phyloP scores from a whole-genome alignment of 1,284 basidiomycete species.

The Cryptococcus sp. region DNA sequence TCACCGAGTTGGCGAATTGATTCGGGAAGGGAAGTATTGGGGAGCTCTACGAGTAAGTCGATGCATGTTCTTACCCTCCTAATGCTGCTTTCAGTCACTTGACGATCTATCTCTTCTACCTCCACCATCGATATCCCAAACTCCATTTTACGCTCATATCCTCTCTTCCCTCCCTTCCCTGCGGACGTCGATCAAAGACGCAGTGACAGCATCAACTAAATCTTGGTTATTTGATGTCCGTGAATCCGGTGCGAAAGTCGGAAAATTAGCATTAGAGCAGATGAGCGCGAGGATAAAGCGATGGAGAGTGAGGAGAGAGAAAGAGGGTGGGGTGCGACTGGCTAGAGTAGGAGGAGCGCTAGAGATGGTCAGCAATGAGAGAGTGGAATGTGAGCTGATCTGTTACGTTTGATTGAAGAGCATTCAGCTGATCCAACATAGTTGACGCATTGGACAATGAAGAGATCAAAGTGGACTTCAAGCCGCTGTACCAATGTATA shows the following conservation, averaged over 20 bases:
- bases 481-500: slow-evolving; percentile 92
- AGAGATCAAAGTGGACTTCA: slow-evolving; percentile 82
- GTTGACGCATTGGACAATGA: slow-evolving; percentile 91
- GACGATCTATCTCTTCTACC: slow-evolving; percentile 92
- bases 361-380: slow-evolving; percentile 88
- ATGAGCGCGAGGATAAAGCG: slow-evolving; percentile 80
- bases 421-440: slow-evolving; percentile 37
- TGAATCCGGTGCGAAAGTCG: slow-evolving; percentile 81
- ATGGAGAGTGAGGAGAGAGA: slow-evolving; percentile 76
- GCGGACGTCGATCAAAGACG: slow-evolving; percentile 80
- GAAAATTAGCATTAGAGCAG: slow-evolving; percentile 78
- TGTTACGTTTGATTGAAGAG: slow-evolving; percentile 1
- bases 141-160: slow-evolving; percentile 88
- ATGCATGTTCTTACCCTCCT: slow-evolving; percentile 12
- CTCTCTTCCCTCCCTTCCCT: slow-evolving; percentile 86
- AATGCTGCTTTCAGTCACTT: slow-evolving; percentile 77
- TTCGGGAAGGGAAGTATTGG: slow-evolving; percentile 89
- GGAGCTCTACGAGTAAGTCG: slow-evolving; percentile 79
- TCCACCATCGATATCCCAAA: slow-evolving; percentile 81
- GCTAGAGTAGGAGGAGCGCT: slow-evolving; percentile 90
- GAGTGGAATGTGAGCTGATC: slow-evolving; percentile 73
- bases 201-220: slow-evolving; percentile 91
- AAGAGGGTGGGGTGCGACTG: slow-evolving; percentile 54
- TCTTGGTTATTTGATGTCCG: slow-evolving; percentile 96
- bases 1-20: slow-evolving; percentile 88